phyloP scores from a whole-genome alignment of 2,329 filamentous ascomycete genomes.

The Alternaria rosae region DNA sequence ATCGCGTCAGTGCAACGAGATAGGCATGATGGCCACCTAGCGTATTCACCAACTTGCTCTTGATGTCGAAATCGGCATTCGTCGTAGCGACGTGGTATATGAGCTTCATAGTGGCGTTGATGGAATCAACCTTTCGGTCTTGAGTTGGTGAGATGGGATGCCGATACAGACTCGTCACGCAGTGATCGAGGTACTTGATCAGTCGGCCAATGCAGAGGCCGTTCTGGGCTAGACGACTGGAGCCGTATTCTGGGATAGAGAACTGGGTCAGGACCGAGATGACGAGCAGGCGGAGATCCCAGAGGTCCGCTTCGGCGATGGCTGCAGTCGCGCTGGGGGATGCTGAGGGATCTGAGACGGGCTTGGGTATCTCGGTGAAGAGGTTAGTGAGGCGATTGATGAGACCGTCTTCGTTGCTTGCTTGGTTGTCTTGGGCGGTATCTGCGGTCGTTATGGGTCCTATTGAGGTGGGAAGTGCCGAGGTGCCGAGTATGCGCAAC shows the following conservation, averaged over 20 bases:
- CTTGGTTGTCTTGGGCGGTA: conserved; percentile 44
- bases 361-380: conserved; percentile 63
- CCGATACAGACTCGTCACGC: conserved; percentile 67
- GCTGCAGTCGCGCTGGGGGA: conserved; percentile 8
- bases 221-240: conserved; percentile 71
- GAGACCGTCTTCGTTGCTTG: conserved; percentile 55
- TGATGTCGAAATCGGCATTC: conserved; percentile 72
- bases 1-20: conserved; percentile 76
- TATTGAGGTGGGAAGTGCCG: conserved; percentile 68
- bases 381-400: conserved; percentile 70
- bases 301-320: conserved; percentile 47
- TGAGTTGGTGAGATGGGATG: conserved; percentile 44
- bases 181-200: conserved; percentile 77
- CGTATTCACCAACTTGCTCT: conserved; percentile 73
- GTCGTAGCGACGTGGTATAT: conserved; percentile 65
- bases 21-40: conserved; percentile 82
- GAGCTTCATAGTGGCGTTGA: conserved; percentile 68
- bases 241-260: conserved; percentile 66
- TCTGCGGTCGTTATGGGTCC: conserved; percentile 67
- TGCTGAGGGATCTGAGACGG: conserved; percentile 32
- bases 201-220: conserved; percentile 75
- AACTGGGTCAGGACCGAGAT: conserved; percentile 63
- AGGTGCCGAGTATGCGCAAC: conserved; percentile 72
- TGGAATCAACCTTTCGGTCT: conserved; percentile 54
- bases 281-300: conserved; percentile 56